phyloP scores from a whole-genome alignment of 352 stramenopile species.

The Plasmopara halstedii region DNA sequence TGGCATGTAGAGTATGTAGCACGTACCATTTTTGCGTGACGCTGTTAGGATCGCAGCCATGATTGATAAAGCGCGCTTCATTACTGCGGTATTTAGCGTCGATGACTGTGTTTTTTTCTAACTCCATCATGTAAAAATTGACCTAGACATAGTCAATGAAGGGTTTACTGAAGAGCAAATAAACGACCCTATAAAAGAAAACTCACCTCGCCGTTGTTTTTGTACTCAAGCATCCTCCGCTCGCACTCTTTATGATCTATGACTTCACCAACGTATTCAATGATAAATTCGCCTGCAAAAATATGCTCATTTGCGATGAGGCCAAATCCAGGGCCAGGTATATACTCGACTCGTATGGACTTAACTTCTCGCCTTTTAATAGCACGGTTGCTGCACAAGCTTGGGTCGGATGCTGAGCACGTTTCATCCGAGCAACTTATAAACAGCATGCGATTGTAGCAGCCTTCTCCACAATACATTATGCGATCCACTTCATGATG shows the following conservation, averaged over 20 bases:
- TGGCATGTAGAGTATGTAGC: neutral
- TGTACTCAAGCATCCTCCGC: constrained; percentile 47
- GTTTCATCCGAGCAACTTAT: constrained; percentile 76
- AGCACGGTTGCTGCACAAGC: constrained; percentile 61
- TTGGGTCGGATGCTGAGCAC: constrained; percentile 62
- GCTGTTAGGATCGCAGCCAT: constrained; percentile 92
- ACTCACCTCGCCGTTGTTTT: constrained; percentile 45
- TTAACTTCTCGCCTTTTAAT: constrained; percentile 66
- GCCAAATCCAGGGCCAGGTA: constrained; percentile 85
- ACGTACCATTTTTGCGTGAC: constrained; percentile 89
- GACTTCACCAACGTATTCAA: constrained; percentile 92
- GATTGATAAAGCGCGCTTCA: constrained; percentile 94
- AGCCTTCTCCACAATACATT: constrained; percentile 56
- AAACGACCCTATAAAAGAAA: neutral
- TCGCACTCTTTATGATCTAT: constrained; percentile 85
- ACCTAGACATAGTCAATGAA: constrained; percentile 18
- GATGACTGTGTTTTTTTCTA: constrained; percentile 80
- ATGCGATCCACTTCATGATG: constrained; percentile 2
- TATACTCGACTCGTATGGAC: constrained; percentile 59
- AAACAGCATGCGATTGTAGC: constrained; percentile 80
- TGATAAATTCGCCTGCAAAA: constrained; percentile 80
- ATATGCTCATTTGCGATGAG: constrained; percentile 78
- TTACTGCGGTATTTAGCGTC: constrained; percentile 87
- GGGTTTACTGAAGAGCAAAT: neutral
- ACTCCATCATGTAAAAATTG: constrained; percentile 85